Base-by-base conservation (phyloP, 192 early-diverging fungal species). In the Coemansia sp. region DNA sequence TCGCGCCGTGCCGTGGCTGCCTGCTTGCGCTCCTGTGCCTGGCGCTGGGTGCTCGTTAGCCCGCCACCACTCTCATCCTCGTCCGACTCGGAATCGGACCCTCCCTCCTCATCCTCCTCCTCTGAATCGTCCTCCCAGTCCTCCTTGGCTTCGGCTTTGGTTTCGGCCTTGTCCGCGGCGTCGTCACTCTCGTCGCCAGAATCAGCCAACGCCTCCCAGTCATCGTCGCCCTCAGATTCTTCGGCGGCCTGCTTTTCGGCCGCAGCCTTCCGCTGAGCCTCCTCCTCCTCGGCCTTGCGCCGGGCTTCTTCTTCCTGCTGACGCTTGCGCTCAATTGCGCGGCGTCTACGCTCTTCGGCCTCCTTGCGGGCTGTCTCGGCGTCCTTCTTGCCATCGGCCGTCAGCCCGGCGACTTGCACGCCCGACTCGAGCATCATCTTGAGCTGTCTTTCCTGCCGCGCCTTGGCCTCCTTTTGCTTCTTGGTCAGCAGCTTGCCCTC, bases 401-500 rank as follows among this genome's bases (percentile, higher is more conserved):
- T 26, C 25, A 81, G 54, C 11, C 69, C 68, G 36, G 82, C 86
- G 29, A 96, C 80, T 69, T 87, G 88, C 47, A 83, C 75, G 21
- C 93, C 93, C 7, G 90, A 81, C 5, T 70, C 76, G 14, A 96
- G 62, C 76, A 96, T 73, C 22, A 83, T 85, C 57, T 94, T 80
- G 27, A 89, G 81, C 53, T 82, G 83, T 27, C 82, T 67, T 54
- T 89, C 78, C 44, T 83, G 84, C 32, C 75, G 81, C 5, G 81
- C 81, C 61, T 91, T 82, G 39, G 86, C 90, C 49, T 84, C 85
- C 75, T 90, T 94, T 67, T 98, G 92, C n/a, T 88, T 83, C 69
- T 91, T 91, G 27, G 93, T 92, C 61, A 95, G 76, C 46, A 95
- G 84, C 67, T 95, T 93, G 38, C 97, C 95, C 40, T 90, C 85